Evolutionary conservation across 148 eudicot genomes (phyloP).

Genomic region (Drosera capensis): DNA sequence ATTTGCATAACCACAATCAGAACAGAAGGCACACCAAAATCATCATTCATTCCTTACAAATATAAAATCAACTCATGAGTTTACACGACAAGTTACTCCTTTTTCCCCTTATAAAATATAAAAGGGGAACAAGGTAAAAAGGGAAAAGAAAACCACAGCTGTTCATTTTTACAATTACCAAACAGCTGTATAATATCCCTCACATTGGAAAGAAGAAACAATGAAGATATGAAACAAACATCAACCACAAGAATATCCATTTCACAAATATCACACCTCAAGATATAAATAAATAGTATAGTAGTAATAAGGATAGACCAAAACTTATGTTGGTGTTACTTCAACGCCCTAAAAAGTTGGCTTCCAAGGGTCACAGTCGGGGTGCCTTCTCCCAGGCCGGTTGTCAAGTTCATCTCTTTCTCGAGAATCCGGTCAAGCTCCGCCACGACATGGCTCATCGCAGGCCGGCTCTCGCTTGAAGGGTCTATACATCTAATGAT

Average conservation of each 20-base stretch:
- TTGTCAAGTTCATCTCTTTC: conserved; percentile 90
- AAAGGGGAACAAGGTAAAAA: background rate
- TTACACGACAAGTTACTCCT: background rate
- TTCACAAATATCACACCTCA: conserved; percentile 26
- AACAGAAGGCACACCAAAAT: background rate
- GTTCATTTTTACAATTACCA: conserved; percentile 77
- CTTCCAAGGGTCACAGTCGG: conserved; percentile 95
- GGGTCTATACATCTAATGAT: conserved; percentile 54
- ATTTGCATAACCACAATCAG: too few species aligned
- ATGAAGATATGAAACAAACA: conserved; percentile 4
- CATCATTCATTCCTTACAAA: background rate
- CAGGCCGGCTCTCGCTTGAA: conserved; percentile 63
- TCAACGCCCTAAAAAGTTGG: conserved; percentile 78
- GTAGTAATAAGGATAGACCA: too few species aligned
- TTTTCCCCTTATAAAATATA: background rate
- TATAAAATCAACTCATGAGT: background rate
- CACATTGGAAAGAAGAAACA: conserved; percentile 8
- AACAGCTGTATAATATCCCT: conserved; percentile 39
- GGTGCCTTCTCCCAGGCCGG: conserved; percentile 92
- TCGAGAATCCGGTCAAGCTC: conserved; percentile 89
- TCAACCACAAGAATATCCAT: conserved; percentile 11
- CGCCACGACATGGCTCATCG: conserved; percentile 44
- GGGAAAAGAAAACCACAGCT: conserved; percentile 39
- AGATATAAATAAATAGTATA: too few species aligned
- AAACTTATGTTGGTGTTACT: conserved; percentile 10